phyloP scores from a whole-genome alignment of 768 basidiomycete species.

The Suillus cothurnatus region DNA sequence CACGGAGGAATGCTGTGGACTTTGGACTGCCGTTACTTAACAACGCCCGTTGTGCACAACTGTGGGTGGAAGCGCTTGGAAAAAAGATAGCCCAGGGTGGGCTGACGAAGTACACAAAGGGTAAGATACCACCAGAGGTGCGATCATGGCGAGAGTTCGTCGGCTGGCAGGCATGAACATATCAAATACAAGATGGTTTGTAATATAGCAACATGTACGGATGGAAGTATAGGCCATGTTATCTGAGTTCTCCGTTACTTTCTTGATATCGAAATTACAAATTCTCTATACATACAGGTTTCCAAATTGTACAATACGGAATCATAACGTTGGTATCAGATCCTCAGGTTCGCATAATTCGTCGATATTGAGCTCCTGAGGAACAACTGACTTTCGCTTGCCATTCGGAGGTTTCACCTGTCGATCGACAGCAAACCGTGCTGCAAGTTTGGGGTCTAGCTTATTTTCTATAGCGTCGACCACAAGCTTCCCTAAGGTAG shows the following conservation, averaged over 20 bases:
- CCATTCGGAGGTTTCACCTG: constrained; percentile 20
- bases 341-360: constrained; percentile 55
- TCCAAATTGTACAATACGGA: neutral
- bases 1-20: constrained; percentile 94
- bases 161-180: constrained; percentile 59
- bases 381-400: constrained; percentile 17
- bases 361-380: constrained; percentile 44
- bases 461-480: constrained; percentile 70
- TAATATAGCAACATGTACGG: neutral
- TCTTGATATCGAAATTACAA: neutral
- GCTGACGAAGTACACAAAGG: constrained; percentile 79
- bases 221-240: neutral
- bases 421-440: constrained; percentile 69
- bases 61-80: constrained; percentile 89
- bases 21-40: constrained; percentile 92
- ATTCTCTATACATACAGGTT: no score
- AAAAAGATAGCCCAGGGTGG: constrained; percentile 84
- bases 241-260: neutral
- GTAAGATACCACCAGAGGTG: constrained; percentile 88
- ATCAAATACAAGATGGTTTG: constrained; percentile 1
- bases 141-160: constrained; percentile 91
- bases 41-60: constrained; percentile 83
- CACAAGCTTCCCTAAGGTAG: constrained; percentile 78
- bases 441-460: constrained; percentile 50
- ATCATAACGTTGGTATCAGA: constrained; percentile 23